Base-by-base conservation (phyloP, 805 yeast genomes). In the Ogataea angusta region DNA sequence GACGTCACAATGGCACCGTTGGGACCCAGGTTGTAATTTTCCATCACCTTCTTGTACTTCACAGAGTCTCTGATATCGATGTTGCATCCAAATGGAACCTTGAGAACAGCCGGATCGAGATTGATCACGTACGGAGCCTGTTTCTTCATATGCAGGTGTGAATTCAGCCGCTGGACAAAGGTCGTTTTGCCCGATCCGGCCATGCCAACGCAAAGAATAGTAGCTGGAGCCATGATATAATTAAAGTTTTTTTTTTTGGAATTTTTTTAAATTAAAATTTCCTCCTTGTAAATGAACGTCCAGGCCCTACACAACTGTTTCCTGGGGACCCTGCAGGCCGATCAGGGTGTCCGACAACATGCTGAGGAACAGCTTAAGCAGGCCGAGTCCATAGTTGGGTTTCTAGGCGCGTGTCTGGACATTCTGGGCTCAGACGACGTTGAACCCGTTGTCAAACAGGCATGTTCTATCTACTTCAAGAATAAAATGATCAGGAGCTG, bases 1-100 rank as follows among this genome's bases (percentile, higher is more conserved):
- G 96, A 87, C 0, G 99, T 93, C 49, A 95, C 96, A 59, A 93
- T 93, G 2, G 98, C 98, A 42, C 99, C 99, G 59, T 93, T 93
- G 10, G 99, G 99, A 0, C 99, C 99, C 43, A 93, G 64, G 43
- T 86, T 84, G 60, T 91, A 87, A 59, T 90, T 90, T 53, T 89
- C 93, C 98, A 91, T 93, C 31, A 93, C 98, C 57, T 93, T 89
- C 49, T 85, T 86, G 63, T 93, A 93, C 60, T 93, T 91, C 45
- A 93, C 87, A 0, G 97, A 86, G 64, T 93, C 99, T 56, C 99
- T 73, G 48, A 93, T 93, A 64, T 93, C 99, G 47, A 93, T 89
- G 59, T 93, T 89, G 30, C 95, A 84, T 14, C 90, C 93, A 62
- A 81, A 93, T 10, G 99, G 99, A n/a, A 88, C 82, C 50, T 83